These are phyloP conservation scores for Theobroma cacao DNA, from an alignment of 345 rosid species.

Conservation along the genomic window DNA sequence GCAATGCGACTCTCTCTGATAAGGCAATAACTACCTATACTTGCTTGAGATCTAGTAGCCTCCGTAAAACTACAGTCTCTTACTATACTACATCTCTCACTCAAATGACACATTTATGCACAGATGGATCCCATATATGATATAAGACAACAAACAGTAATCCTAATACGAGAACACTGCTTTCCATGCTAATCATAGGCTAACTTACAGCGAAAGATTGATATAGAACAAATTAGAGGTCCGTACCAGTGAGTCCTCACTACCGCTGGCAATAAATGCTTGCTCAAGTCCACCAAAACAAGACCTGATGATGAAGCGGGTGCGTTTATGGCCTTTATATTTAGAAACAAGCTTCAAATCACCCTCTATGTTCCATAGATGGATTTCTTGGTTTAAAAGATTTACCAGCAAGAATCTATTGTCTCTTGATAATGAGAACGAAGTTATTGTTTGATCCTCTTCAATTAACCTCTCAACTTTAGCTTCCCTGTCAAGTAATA, in stretches of 20 bases:
- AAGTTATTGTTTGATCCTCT: conserved; percentile 54
- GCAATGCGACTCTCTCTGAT: background rate
- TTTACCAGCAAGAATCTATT: conserved; percentile 51
- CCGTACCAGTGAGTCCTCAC: conserved; percentile 74
- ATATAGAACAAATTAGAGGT: background rate
- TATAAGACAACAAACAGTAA: background rate
- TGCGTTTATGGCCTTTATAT: conserved; percentile 58
- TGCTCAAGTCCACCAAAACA: conserved; percentile 71
- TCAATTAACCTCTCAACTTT: conserved; percentile 45
- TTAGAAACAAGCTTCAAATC: conserved; percentile 45
- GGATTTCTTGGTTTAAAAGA: conserved; percentile 64
- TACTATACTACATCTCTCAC: background rate
- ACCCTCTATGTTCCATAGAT: conserved; percentile 56
- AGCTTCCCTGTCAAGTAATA: conserved; percentile 47
- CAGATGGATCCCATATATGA: background rate
- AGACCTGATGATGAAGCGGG: conserved; percentile 61
- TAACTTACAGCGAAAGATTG: background rate
- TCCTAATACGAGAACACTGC: background rate
- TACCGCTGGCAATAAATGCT: conserved; percentile 71
- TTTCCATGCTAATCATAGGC: background rate
- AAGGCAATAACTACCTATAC: background rate
- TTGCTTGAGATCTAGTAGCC: background rate
- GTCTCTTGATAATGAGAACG: conserved; percentile 60
- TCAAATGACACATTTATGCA: background rate
- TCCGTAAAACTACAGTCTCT: background rate